phyloP scores from a whole-genome alignment of 306 rosid genomes.

The Vigna hirtella region DNA sequence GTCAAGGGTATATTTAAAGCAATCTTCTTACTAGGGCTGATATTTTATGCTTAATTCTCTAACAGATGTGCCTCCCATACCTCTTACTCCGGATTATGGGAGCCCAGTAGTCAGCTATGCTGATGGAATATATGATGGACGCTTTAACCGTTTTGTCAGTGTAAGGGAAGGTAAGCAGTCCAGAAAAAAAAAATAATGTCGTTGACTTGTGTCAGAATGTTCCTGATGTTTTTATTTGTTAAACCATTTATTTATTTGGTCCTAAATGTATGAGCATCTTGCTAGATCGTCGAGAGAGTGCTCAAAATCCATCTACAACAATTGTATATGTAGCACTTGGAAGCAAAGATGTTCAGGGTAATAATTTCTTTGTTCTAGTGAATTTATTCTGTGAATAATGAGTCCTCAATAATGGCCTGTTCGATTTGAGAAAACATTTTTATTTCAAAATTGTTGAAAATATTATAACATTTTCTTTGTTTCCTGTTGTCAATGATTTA shows the following conservation, averaged over 20 bases:
- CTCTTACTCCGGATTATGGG: slow-evolving; percentile 86
- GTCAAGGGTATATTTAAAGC: slow-evolving; percentile 18
- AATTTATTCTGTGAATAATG: slow-evolving; percentile 9
- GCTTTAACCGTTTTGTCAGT: slow-evolving; percentile 73
- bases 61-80: slow-evolving; percentile 68
- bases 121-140: slow-evolving; percentile 83
- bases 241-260: slow-evolving; percentile 7
- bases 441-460: background rate
- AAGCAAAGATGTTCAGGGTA: slow-evolving; percentile 68
- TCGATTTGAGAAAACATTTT: background rate
- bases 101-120: slow-evolving; percentile 79
- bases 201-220: slow-evolving; percentile 20
- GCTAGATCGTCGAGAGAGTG: slow-evolving; percentile 78
- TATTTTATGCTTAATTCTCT: slow-evolving; percentile 10
- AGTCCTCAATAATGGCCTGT: background rate
- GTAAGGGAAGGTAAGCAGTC: slow-evolving; percentile 79
- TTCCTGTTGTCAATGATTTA: background rate
- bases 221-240: background rate
- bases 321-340: slow-evolving; percentile 71
- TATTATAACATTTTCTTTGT: background rate
- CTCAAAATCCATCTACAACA: slow-evolving; percentile 67
- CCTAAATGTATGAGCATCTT: slow-evolving; percentile 26
- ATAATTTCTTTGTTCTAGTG: slow-evolving; percentile 36
- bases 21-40: slow-evolving; percentile 32
- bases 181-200: background rate